Percentiles rank a stretch among this genome's conserved stretches.
Conservation (phyloP, 23 red algal species). For the Pyropia yezoensis region DNA sequence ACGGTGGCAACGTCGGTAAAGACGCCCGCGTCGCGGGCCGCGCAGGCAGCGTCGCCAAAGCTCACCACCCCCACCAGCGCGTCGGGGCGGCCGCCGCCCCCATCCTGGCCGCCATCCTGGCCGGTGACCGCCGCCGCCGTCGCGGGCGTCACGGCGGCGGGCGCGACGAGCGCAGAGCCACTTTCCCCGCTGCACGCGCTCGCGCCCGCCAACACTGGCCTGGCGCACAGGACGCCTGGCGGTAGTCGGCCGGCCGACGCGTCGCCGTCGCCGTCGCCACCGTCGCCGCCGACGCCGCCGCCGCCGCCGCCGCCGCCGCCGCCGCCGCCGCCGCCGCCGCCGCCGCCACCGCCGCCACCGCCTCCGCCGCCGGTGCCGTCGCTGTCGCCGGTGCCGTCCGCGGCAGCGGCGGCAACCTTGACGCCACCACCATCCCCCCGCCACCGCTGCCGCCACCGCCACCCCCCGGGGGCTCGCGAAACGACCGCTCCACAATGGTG, state of each 20-base stretch:
- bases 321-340: no score
- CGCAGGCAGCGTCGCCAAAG: slow-evolving; percentile 50
- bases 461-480: slow-evolving; percentile 17
- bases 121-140: slow-evolving; percentile 1
- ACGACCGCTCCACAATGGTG: slow-evolving; percentile 21
- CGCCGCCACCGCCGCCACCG: neutral
- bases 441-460: slow-evolving; percentile 4
- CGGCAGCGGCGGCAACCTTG: no score
- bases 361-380: no score
- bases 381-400: no score
- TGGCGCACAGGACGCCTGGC: slow-evolving; percentile 45
- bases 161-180: slow-evolving; percentile 34
- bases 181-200: slow-evolving; percentile 47
- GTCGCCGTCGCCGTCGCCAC: neutral
- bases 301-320: no score
- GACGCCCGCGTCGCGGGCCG: slow-evolving; percentile 49
- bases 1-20: slow-evolving; percentile 58
- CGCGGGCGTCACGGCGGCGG: neutral
- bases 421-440: no score
- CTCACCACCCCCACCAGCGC: slow-evolving; percentile 50
- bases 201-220: slow-evolving; percentile 25
- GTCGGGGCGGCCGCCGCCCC: no score
- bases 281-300: no score
- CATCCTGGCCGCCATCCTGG: slow-evolving; percentile 4
- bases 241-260: no score